Base-by-base conservation (phyloP, 2,329 filamentous ascomycete genomes). In the Zelopaecilomyces penicillatus region DNA sequence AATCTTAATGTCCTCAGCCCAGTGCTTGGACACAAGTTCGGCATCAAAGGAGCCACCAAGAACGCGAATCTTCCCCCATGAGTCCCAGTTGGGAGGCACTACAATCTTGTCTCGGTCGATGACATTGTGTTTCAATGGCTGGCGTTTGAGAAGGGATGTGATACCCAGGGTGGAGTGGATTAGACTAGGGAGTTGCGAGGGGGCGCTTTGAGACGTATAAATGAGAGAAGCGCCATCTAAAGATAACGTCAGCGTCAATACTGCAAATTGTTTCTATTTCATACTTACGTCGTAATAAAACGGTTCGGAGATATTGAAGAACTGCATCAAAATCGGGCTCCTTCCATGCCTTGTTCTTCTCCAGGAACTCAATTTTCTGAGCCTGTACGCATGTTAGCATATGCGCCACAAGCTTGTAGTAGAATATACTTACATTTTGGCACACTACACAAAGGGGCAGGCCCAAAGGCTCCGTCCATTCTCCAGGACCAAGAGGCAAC, bases 271-370 rank as follows among this genome's bases (percentile, higher is more conserved):
- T 47, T 7, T 1, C 28, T 6, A 46, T 11, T 60, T 6, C 46
- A 60, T 40, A 56, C 83, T 65, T 67, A 90, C 89, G 79, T 71
- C 90, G 91, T 51, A 98, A 71, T 36, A 98, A 69, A 34, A 94
- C 81, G 0, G 93, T 97, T 53, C 93, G 80, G 58, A 98, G 70
- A 62, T 90, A 95, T 61, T 98, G 93, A 47, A 96, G 75, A 37
- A 98, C 87, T 53, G 93, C 90, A 63, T 98, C 93, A 58, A 98
- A 98, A 56, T 95, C 85, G 53, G 94, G 88, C 65, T 98, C 93
- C 65, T 89, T 91, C 89, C 91, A 98, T 10, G 85, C 82, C 47
- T 90, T 82, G 41, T 88, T 90, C 62, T 87, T 88, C 66, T 97
- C 93, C 46, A 98, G 66, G 34, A 80, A 78, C 59, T 97, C 90